Evolutionary conservation across 805 yeast species (phyloP).

Genomic region (Pichia kluyveri): DNA sequence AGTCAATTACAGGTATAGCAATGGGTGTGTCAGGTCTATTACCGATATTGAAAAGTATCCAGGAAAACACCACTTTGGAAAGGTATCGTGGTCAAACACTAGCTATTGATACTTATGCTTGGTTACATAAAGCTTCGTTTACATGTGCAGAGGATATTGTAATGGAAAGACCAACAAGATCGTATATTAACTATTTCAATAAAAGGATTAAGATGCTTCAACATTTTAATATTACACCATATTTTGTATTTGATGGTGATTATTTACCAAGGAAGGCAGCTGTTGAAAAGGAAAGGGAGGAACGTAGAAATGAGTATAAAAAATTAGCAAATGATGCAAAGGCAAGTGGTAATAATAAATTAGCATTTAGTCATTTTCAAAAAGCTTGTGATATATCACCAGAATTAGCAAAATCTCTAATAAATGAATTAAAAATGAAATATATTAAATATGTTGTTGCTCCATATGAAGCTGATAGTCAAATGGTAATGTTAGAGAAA

Average conservation of each 20-base stretch:
- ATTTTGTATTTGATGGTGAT: constrained; percentile 91
- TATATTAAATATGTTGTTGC: constrained; percentile 76
- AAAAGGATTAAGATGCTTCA: constrained; percentile 58
- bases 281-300: constrained; percentile 60
- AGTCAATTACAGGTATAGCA: too few species aligned
- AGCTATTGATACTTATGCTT: constrained; percentile 94
- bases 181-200: constrained; percentile 61
- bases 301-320: constrained; percentile 48
- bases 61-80: constrained; percentile 46
- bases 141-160: constrained; percentile 81
- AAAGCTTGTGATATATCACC: constrained; percentile 85
- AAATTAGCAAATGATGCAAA: constrained; percentile 44
- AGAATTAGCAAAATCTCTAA: constrained; percentile 80
- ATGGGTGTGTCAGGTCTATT: constrained; percentile 86
- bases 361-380: constrained; percentile 61
- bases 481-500: constrained; percentile 82
- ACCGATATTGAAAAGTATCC: constrained; percentile 70
- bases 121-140: constrained; percentile 85
- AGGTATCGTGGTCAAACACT: constrained; percentile 63
- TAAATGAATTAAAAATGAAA: constrained; percentile 54
- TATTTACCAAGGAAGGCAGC: constrained; percentile 66
- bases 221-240: constrained; percentile 66
- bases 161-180: constrained; percentile 57
- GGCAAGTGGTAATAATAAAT: constrained; percentile 42
- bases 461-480: constrained; percentile 98